phyloP scores from a whole-genome alignment of 306 rosid genomes.

The Pterocarpus santalinus region DNA sequence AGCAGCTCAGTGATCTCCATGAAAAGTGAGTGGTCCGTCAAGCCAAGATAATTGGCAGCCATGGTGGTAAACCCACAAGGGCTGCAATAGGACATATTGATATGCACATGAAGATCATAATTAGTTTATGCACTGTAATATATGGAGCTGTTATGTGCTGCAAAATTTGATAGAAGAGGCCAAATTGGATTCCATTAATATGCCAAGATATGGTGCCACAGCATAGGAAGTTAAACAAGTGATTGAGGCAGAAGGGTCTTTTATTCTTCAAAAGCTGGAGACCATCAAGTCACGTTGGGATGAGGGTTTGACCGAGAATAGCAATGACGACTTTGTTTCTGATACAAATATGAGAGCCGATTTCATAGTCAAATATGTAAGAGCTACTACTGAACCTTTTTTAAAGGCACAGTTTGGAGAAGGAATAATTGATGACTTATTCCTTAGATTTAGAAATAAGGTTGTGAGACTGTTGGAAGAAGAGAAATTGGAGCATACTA shows the following conservation, averaged over 20 bases:
- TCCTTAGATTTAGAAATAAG: constrained; percentile 37
- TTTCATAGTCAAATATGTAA: constrained; percentile 46
- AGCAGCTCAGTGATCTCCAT: not conserved
- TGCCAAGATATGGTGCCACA: constrained; percentile 55
- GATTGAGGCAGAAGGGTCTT: constrained; percentile 59
- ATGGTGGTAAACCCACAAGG: not conserved
- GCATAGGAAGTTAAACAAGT: constrained; percentile 45
- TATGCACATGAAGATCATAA: constrained; percentile 10
- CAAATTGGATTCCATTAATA: constrained; percentile 50
- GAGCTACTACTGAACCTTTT: constrained; percentile 59
- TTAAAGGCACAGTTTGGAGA: constrained; percentile 52
- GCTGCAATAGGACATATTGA: constrained; percentile 1
- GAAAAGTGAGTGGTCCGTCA: not conserved
- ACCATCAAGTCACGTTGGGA: constrained; percentile 45
- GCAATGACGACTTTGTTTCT: not conserved
- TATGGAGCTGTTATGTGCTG: not conserved
- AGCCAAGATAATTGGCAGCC: constrained; percentile 1
- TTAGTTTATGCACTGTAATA: not conserved
- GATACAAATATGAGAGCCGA: constrained; percentile 5
- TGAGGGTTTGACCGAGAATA: constrained; percentile 8
- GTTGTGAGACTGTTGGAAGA: not conserved
- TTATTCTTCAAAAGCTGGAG: constrained; percentile 37
- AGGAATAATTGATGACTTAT: constrained; percentile 50
- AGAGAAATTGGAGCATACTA: constrained; percentile 35
- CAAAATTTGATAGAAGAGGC: constrained; percentile 46